These are phyloP conservation scores for Dipodascopsis uninucleata DNA, from an alignment of 805 yeast genomes.

Conservation along the genomic window DNA sequence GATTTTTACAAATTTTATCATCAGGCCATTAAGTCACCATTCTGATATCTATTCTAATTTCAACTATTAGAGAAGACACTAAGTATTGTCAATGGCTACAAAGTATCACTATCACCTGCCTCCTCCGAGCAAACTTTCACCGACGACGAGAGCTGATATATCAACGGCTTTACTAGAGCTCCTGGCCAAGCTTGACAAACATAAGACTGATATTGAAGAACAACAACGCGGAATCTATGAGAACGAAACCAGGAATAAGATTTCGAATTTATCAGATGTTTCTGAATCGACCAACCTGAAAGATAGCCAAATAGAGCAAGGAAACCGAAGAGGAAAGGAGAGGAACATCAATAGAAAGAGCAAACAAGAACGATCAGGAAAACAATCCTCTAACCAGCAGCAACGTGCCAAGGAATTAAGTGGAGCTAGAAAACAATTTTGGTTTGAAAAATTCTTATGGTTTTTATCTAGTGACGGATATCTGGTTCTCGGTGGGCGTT, in stretches of 20 bases:
- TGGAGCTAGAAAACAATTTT: slow-evolving; percentile 58
- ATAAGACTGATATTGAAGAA: slow-evolving; percentile 9
- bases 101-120: too few relatives aligned
- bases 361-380: not conserved
- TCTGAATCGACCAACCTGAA: too few relatives aligned
- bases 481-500: slow-evolving; percentile 82
- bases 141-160: slow-evolving; percentile 24
- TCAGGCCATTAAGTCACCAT: too few relatives aligned
- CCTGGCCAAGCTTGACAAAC: slow-evolving; percentile 14
- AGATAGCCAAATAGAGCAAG: slow-evolving; percentile 12
- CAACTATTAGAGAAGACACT: too few relatives aligned
- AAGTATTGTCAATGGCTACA: too few relatives aligned
- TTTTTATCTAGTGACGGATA: slow-evolving; percentile 88
- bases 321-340: slow-evolving; percentile 17
- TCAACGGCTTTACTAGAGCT: slow-evolving; percentile 18
- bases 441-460: slow-evolving; percentile 96
- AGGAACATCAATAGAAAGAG: slow-evolving; percentile 11
- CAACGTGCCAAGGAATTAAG: too few relatives aligned
- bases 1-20: too few relatives aligned
- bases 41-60: too few relatives aligned
- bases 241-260: slow-evolving; percentile 11
- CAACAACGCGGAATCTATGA: slow-evolving; percentile 13
- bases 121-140: slow-evolving; percentile 7
- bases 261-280: too few relatives aligned
- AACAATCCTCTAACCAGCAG: too few relatives aligned